phyloP scores from a whole-genome alignment of 208 protist species.

The Trypanosoma mega region DNA sequence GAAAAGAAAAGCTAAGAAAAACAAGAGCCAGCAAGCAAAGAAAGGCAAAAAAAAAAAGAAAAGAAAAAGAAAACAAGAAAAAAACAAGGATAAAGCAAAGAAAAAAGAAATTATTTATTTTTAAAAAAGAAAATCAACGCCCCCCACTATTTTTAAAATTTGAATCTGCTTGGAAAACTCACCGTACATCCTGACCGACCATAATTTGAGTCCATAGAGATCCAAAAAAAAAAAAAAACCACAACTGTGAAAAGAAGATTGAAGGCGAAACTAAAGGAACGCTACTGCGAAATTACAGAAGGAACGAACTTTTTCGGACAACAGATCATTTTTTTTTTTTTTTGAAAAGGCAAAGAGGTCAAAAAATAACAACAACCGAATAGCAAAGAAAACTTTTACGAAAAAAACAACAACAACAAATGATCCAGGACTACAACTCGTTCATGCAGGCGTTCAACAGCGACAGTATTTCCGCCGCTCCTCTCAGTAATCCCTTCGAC shows the following conservation, averaged over 20 bases:
- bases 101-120: constrained; percentile 20
- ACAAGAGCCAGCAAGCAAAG: neutral
- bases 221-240: too few relatives aligned
- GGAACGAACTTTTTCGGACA: too few relatives aligned
- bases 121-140: neutral
- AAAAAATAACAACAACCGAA: constrained; percentile 1
- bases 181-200: too few relatives aligned
- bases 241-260: too few relatives aligned
- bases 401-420: constrained; percentile 3
- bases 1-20: neutral
- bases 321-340: constrained; percentile 23
- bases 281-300: too few relatives aligned
- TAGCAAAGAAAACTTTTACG: constrained; percentile 5
- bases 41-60: constrained; percentile 8
- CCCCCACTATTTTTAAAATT: too few relatives aligned
- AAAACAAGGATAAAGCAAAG: constrained; percentile 8
- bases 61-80: neutral
- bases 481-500: neutral
- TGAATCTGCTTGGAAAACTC: too few relatives aligned
- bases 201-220: too few relatives aligned
- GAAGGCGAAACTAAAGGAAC: too few relatives aligned
- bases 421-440: neutral
- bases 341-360: constrained; percentile 2
- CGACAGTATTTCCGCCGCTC: neutral
- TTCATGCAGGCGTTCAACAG: neutral